Percentiles rank a stretch among this genome's conserved stretches.
phyloP scores from a whole-genome alignment of 768 basidiomycete genomes.

The Lactarius akahatsu region DNA sequence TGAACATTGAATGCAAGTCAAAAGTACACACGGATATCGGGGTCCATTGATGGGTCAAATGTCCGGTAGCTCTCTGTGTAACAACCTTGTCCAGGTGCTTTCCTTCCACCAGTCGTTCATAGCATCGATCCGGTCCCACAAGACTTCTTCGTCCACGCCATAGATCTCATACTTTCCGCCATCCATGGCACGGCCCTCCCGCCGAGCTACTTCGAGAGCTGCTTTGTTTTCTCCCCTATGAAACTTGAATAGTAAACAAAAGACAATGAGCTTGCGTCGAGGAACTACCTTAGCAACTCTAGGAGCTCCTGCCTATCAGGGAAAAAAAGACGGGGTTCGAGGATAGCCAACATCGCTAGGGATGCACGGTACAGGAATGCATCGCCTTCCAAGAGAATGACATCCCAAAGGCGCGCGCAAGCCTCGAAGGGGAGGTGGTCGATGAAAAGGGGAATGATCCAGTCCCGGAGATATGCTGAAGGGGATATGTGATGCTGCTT shows the following conservation, averaged over 20 bases:
- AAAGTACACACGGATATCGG: slow-evolving; percentile 4
- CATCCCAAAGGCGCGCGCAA: slow-evolving; percentile 87
- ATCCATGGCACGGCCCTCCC: slow-evolving; percentile 61
- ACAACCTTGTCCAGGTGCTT: slow-evolving; percentile 80
- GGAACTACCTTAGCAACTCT: slow-evolving; percentile 64
- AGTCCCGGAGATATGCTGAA: slow-evolving; percentile 75
- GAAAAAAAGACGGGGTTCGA: slow-evolving; percentile 87
- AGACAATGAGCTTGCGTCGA: slow-evolving; percentile 12
- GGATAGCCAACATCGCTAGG: slow-evolving; percentile 76
- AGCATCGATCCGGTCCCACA: slow-evolving; percentile 79
- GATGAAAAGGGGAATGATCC: slow-evolving; percentile 79
- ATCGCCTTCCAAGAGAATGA: slow-evolving; percentile 84
- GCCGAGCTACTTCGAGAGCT: slow-evolving; percentile 75
- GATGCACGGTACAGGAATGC: slow-evolving; percentile 84
- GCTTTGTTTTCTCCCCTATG: slow-evolving; percentile 78
- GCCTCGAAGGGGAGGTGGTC: slow-evolving; percentile 90
- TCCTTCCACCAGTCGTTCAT: slow-evolving; percentile 95
- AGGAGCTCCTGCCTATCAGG: slow-evolving; percentile 78
- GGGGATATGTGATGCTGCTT: slow-evolving; percentile 92
- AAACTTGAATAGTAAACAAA: not conserved
- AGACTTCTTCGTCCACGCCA: slow-evolving; percentile 76
- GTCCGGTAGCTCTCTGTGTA: slow-evolving; percentile 86
- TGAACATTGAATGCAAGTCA: not conserved
- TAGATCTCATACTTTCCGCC: slow-evolving; percentile 86
- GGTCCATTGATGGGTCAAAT: slow-evolving; percentile 35